Evolutionary conservation across 1,284 basidiomycete species (phyloP).

Genomic region (Heliocybe sulcata): DNA sequence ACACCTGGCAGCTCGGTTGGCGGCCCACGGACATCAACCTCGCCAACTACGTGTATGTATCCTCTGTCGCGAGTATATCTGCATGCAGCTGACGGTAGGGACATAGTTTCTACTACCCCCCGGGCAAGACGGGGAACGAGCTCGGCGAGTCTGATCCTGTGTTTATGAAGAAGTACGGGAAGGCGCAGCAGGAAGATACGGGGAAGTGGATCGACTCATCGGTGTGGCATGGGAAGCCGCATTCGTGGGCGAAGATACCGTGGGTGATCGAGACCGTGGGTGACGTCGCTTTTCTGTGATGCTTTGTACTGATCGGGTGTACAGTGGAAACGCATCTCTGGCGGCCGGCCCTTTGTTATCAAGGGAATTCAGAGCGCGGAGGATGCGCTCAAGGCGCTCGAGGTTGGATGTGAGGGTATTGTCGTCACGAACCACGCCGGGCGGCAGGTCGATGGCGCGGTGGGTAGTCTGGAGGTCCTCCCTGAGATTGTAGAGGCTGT

Average conservation of each 20-base stretch:
- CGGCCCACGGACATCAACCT: constrained; percentile 48
- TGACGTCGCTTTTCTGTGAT: background rate
- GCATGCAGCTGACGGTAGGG: background rate
- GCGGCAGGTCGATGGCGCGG: constrained; percentile 52
- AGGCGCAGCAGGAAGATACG: constrained; percentile 35
- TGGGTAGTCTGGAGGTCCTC: constrained; percentile 44
- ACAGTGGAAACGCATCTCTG: constrained; percentile 47
- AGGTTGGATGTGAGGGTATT: constrained; percentile 50
- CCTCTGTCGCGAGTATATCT: background rate
- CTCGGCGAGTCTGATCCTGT: constrained; percentile 45
- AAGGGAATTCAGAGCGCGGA: constrained; percentile 49
- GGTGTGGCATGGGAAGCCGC: constrained; percentile 54
- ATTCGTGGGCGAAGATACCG: constrained; percentile 47
- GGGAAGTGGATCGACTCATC: constrained; percentile 47
- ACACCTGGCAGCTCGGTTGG: constrained; percentile 59
- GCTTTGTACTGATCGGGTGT: too few species aligned
- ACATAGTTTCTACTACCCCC: constrained; percentile 32
- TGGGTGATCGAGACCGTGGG: constrained; percentile 37
- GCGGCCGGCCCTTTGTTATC: constrained; percentile 46
- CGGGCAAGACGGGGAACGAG: constrained; percentile 30
- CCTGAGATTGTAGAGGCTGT: constrained; percentile 47
- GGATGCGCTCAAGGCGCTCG: constrained; percentile 41
- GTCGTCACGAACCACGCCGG: constrained; percentile 58
- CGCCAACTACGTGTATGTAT: constrained; percentile 38
- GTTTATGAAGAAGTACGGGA: constrained; percentile 42